phyloP scores from a whole-genome alignment of 1,284 basidiomycete species.

The Austropuccinia psidii region DNA sequence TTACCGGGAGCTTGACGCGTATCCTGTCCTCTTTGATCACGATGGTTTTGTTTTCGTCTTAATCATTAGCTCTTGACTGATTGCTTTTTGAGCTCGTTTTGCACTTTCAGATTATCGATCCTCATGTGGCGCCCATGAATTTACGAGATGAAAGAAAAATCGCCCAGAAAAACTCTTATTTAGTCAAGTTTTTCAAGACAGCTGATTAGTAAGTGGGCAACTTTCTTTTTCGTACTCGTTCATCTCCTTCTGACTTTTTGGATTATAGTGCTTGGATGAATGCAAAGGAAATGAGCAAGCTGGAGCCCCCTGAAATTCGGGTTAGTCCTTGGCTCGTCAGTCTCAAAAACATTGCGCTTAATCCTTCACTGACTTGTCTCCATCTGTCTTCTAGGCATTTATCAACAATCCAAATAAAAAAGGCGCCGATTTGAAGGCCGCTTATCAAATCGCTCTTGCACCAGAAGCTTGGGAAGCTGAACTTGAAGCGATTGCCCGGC shows the following conservation, averaged over 20 bases:
- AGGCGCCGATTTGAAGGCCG: slow-evolving; percentile 37
- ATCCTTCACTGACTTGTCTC: neutral
- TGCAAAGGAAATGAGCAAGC: slow-evolving; percentile 30
- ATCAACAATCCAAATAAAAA: slow-evolving; percentile 39
- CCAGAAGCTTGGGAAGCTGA: slow-evolving; percentile 38
- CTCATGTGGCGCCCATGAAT: slow-evolving; percentile 23
- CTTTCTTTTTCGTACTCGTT: neutral
- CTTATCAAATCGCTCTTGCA: slow-evolving; percentile 38
- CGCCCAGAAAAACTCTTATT: slow-evolving; percentile 31
- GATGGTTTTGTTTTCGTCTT: neutral
- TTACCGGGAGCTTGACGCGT: neutral
- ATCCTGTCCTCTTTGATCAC: neutral
- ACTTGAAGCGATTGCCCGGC: slow-evolving; percentile 12
- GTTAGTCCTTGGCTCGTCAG: neutral
- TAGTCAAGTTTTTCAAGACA: slow-evolving; percentile 35
- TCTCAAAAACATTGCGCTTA: neutral
- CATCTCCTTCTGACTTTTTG: neutral
- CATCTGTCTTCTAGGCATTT: slow-evolving; percentile 29
- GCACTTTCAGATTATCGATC: slow-evolving; percentile 23
- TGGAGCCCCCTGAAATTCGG: slow-evolving; percentile 20
- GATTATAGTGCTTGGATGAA: slow-evolving; percentile 35
- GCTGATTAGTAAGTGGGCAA: slow-evolving; percentile 19
- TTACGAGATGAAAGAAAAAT: slow-evolving; percentile 32
- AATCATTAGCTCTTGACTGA: neutral
- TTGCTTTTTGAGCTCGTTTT: neutral